Evolutionary conservation across 192 early-diverging fungal genomes (phyloP).

Genomic region (Linnemannia zychae): DNA sequence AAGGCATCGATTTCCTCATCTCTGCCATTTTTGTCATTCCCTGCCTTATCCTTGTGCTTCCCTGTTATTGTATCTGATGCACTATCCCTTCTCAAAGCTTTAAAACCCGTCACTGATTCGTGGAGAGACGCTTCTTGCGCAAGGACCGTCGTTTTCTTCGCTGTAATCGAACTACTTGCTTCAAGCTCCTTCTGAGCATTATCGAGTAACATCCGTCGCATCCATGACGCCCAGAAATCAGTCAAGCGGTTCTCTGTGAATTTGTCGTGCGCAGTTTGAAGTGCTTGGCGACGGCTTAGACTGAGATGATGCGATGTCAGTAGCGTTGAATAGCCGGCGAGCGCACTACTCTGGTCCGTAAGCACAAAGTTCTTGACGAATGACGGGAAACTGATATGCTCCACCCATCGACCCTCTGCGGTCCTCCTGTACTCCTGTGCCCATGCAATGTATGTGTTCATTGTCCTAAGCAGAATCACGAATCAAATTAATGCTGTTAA

Average conservation of each 20-base stretch:
- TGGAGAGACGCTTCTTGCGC: conserved; percentile 26
- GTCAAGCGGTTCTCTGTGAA: conserved; percentile 4
- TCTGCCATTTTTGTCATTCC: no score
- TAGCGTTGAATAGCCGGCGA: background rate
- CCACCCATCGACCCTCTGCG: background rate
- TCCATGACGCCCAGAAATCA: conserved; percentile 18
- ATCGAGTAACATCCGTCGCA: background rate
- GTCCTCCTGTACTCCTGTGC: conserved; percentile 20
- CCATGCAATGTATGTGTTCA: conserved; percentile 33
- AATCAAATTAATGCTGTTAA: conserved; percentile 17
- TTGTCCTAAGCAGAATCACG: conserved; percentile 10
- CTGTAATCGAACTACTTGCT: conserved; percentile 12
- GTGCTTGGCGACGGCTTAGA: background rate
- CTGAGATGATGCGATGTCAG: background rate
- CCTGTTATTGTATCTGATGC: no score
- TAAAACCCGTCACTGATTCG: conserved; percentile 23
- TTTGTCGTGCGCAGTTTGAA: background rate
- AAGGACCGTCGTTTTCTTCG: conserved; percentile 23
- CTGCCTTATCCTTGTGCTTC: no score
- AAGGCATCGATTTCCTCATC: no score
- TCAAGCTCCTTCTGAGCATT: conserved; percentile 20
- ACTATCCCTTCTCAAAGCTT: conserved; percentile 14
- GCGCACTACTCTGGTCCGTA: conserved; percentile 26
- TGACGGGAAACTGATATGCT: conserved; percentile 31
- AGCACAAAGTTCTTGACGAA: conserved; percentile 39